phyloP scores from a whole-genome alignment of 345 rosid species.

The Bretschneidera sinensis region DNA sequence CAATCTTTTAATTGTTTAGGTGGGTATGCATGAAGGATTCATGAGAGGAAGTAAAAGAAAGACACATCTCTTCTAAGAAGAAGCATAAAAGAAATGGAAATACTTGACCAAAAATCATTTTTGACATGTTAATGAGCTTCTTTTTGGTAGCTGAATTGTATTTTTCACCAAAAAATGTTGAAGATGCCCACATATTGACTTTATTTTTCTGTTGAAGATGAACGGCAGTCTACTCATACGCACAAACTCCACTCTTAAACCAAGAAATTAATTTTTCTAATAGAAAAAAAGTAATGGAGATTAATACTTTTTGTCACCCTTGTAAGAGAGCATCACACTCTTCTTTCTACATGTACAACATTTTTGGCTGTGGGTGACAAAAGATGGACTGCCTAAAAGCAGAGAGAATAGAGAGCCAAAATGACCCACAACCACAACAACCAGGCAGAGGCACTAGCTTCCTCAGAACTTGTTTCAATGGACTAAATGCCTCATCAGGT shows the following conservation, averaged over 20 bases:
- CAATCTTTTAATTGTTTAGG: not conserved
- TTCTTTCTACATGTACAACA: not conserved
- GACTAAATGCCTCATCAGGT: slow-evolving; percentile 65
- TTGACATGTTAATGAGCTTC: not conserved
- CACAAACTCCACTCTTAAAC: slow-evolving; percentile 26
- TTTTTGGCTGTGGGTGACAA: not conserved
- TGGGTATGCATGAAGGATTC: slow-evolving; percentile 4
- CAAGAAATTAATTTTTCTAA: not conserved
- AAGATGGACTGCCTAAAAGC: slow-evolving; percentile 17
- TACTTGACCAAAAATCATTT: not conserved
- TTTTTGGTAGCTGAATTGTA: too few relatives aligned
- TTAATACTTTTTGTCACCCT: too few relatives aligned
- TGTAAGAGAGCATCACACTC: not conserved
- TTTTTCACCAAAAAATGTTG: too few relatives aligned
- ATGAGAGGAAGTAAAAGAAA: not conserved
- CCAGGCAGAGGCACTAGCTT: slow-evolving; percentile 43
- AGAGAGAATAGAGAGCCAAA: slow-evolving; percentile 38
- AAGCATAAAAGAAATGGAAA: not conserved
- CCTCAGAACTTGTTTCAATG: slow-evolving; percentile 65
- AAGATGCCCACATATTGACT: too few relatives aligned
- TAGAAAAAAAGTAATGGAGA: too few relatives aligned
- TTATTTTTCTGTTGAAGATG: too few relatives aligned
- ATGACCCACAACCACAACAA: slow-evolving; percentile 19
- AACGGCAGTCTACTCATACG: slow-evolving; percentile 41
- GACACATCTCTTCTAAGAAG: not conserved